Conservation (phyloP, 2,329 filamentous ascomycete species). For the Shiraia sp. region DNA sequence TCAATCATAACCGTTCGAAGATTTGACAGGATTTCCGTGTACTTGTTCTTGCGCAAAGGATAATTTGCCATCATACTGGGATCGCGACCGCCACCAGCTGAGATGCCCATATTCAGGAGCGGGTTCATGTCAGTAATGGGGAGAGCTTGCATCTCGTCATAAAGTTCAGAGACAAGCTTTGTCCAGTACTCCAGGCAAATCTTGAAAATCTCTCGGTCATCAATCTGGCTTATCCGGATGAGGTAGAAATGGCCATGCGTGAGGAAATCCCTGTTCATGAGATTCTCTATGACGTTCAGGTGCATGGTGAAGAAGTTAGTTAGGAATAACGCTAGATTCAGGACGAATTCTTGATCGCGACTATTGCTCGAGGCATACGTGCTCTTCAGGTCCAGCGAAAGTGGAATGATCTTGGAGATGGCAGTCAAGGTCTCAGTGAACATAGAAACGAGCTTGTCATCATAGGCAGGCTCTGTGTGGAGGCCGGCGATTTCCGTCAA, state of each 20-base stretch:
- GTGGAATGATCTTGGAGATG: constrained; percentile 89
- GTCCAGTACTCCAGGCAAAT: constrained; percentile 99
- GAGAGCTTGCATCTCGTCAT: constrained; percentile 97
- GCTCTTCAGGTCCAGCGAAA: constrained; percentile 84
- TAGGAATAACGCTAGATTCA: constrained; percentile 93
- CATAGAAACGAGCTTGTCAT: constrained; percentile 96
- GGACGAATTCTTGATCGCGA: constrained; percentile 94
- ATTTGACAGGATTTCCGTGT: constrained; percentile 90
- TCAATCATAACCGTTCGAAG: constrained; percentile 98
- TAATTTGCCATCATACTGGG: constrained; percentile 85
- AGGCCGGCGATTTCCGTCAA: constrained; percentile 95
- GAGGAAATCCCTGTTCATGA: constrained; percentile 93
- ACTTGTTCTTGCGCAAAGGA: constrained; percentile 96
- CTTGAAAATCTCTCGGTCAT: constrained; percentile 99
- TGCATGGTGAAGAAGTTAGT: constrained; percentile 97
- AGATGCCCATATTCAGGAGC: constrained; percentile 75
- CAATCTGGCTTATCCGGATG: constrained; percentile 97
- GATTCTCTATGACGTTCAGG: constrained; percentile 88
- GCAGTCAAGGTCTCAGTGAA: constrained; percentile 95
- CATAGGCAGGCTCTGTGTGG: constrained; percentile 83
- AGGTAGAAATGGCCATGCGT: constrained; percentile 97
- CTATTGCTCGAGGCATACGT: constrained; percentile 92
- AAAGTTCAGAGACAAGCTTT: constrained; percentile 94
- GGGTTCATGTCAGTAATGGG: constrained; percentile 93
- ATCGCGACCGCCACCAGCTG: constrained; percentile 82